Conservation (phyloP, 208 protist species). For the Crithidia acanthocephali region DNA sequence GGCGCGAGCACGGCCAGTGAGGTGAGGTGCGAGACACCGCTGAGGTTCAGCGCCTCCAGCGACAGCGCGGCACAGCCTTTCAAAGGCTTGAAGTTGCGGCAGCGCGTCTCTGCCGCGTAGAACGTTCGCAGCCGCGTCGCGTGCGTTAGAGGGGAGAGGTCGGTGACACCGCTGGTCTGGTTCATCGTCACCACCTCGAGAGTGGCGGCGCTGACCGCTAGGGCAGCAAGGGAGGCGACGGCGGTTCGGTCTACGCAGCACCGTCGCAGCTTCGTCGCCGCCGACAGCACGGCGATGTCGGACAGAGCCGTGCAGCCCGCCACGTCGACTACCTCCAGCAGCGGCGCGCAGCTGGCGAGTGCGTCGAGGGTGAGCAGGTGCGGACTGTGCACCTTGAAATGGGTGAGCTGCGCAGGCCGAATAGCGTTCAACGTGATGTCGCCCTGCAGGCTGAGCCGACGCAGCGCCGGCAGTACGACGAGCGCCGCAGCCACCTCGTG, state of each 20-base stretch:
- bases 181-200: conserved; percentile 14
- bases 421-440: conserved; percentile 2
- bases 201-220: not conserved
- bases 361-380: not conserved
- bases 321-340: conserved; percentile 7
- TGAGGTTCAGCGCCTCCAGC: conserved; percentile 10
- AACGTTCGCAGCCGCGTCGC: conserved; percentile 11
- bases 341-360: not conserved
- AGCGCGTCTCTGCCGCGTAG: not conserved
- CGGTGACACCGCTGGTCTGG: not conserved
- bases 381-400: conserved; percentile 5
- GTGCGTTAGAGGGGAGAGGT: not conserved
- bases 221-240: conserved; percentile 1
- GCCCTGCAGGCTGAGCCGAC: conserved; percentile 3
- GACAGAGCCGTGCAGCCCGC: conserved; percentile 4
- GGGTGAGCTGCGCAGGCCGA: conserved; percentile 4
- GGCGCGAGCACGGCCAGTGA: not conserved
- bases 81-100: not conserved
- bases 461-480: conserved; percentile 7
- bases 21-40: not conserved
- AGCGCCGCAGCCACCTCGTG: conserved; percentile 9
- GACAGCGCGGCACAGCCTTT: not conserved
- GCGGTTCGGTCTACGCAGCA: conserved; percentile 12
- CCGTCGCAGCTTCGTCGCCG: not conserved
- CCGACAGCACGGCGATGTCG: conserved; percentile 5